Base-by-base conservation (phyloP, 2,329 filamentous ascomycete species). In the Sclerotinia glacialis region DNA sequence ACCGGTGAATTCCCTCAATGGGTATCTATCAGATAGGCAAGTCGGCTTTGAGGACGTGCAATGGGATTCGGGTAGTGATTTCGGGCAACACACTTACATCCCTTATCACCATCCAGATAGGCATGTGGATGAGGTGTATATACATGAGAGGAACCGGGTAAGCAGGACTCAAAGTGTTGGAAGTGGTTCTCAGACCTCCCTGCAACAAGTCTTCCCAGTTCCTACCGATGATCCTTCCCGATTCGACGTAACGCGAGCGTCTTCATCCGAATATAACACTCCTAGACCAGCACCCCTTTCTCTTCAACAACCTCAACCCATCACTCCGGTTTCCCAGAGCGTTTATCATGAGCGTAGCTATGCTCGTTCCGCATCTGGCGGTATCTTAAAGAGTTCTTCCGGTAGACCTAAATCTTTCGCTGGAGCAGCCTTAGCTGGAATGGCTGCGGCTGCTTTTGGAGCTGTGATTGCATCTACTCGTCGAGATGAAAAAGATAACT, bases 291-390 rank as follows among this genome's bases (percentile, higher is more conserved):
- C 80, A 7, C 82, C 86, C 0, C 83, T 92, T 42, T 87, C 88
- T 14, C 82, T 97, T n/a, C 90, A 95, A 76, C 92, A 96, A 72
- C 93, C 93, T 2, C 89, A 93, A 72, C 93, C 93, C 2, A 84
- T 91, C 67, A 82, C 85, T 2, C 91, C 91, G 0, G 86, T 96
- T 3, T 88, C 88, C 47, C 84, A 85, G 69, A 85, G 85, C 23
- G 83, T 93, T 1, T 91, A 92, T 72, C 37, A 66, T 37, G 83
- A 87, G 58, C 79, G 80, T 76, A 28, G 73, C 77, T 61, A 79
- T 78, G 40, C 76, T 72, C 71, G 70, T 21, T 71, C 73, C 23
- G 71, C 73, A 46, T 69, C 72, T 16, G 69, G 63, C 14, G 70
- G 72, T 34, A 60, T 71, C 34, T 72, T 72, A 66, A 74, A 72